phyloP scores from a whole-genome alignment of 148 eudicot genomes.

The Hydrangea macrophylla region DNA sequence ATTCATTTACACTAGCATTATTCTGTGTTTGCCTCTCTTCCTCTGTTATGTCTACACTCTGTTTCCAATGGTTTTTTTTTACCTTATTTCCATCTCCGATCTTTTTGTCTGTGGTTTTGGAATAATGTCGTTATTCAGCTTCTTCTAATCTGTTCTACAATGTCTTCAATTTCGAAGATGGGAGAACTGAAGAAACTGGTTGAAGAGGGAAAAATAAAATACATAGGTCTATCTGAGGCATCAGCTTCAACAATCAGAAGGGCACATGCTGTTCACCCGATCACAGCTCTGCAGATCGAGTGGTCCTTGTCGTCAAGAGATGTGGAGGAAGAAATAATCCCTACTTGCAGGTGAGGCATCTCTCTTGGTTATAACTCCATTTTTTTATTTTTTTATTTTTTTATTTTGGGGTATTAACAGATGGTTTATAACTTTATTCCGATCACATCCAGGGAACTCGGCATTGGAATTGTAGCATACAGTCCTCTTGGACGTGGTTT shows the following conservation, averaged over 20 bases:
- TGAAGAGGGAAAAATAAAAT: slow-evolving; percentile 36
- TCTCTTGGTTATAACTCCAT: too few relatives aligned
- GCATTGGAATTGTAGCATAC: slow-evolving; percentile 37
- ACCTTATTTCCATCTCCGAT: too few relatives aligned
- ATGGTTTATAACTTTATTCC: neutral
- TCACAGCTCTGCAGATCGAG: slow-evolving; percentile 36
- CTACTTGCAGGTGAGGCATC: slow-evolving; percentile 29
- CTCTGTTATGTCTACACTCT: too few relatives aligned
- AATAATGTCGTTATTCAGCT: too few relatives aligned
- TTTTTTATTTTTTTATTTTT: neutral
- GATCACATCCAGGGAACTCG: slow-evolving; percentile 25
- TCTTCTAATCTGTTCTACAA: neutral
- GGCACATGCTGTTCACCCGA: slow-evolving; percentile 38
- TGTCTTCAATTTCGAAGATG: slow-evolving; percentile 19
- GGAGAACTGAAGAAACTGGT: slow-evolving; percentile 38
- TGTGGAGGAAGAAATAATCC: slow-evolving; percentile 35
- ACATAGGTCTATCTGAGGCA: slow-evolving; percentile 38
- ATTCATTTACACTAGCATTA: too few relatives aligned
- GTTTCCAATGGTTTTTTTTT: too few relatives aligned
- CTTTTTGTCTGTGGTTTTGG: too few relatives aligned
- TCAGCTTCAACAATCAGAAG: slow-evolving; percentile 41
- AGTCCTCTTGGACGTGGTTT: slow-evolving; percentile 37
- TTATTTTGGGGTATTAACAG: neutral
- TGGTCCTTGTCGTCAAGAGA: slow-evolving; percentile 41
- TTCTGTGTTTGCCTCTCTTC: too few relatives aligned